phyloP scores from a whole-genome alignment of 148 eudicot genomes.

The Silene latifolia region DNA sequence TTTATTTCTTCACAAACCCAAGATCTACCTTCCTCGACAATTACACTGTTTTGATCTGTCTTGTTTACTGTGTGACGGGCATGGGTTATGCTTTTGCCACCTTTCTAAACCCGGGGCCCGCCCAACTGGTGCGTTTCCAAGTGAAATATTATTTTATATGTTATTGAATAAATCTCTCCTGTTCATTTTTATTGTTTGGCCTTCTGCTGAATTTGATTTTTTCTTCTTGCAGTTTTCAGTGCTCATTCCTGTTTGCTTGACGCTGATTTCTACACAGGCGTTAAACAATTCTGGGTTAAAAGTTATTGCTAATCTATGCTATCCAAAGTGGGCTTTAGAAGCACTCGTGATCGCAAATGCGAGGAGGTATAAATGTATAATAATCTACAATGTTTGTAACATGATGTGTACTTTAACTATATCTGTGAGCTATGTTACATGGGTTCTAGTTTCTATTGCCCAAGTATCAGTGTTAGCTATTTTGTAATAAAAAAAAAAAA shows the following conservation, averaged over 20 bases:
- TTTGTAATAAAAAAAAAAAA: too few species aligned
- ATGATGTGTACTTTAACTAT: not conserved
- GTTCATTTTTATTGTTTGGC: not conserved
- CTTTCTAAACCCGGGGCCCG: constrained; percentile 83
- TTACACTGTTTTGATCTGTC: constrained; percentile 66
- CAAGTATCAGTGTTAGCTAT: too few species aligned
- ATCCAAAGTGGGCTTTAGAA: constrained; percentile 92
- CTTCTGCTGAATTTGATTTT: constrained; percentile 16
- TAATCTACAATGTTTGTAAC: not conserved
- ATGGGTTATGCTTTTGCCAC: constrained; percentile 82
- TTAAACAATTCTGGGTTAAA: constrained; percentile 32
- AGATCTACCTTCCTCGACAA: constrained; percentile 79
- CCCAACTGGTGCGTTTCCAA: constrained; percentile 65
- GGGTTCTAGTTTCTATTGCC: too few species aligned
- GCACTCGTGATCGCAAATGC: constrained; percentile 92
- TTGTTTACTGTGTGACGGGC: constrained; percentile 94
- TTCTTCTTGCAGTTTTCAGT: constrained; percentile 58
- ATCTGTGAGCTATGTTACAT: not conserved
- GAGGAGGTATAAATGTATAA: constrained; percentile 44
- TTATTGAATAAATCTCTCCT: not conserved
- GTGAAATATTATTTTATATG: not conserved
- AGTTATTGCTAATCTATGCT: constrained; percentile 55
- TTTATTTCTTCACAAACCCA: constrained; percentile 89
- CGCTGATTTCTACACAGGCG: constrained; percentile 65
- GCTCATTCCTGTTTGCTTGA: constrained; percentile 68